These are phyloP conservation scores for Pseudomicrostroma phylloplanum DNA, from an alignment of 1,284 basidiomycete species.

Conservation along the genomic window DNA sequence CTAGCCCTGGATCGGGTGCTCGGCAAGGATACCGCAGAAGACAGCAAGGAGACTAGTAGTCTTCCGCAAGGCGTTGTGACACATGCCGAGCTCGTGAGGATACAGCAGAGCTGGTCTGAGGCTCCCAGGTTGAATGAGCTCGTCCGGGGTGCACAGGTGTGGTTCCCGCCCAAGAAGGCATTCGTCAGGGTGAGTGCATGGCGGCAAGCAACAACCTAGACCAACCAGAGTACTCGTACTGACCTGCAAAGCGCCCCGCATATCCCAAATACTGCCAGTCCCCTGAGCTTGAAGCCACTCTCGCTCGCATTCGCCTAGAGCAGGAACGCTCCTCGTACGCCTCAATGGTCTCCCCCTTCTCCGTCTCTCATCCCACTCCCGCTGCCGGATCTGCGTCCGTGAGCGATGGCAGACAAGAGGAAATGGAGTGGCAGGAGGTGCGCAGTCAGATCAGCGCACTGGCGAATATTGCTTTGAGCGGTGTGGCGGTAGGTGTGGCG, in stretches of 20 bases:
- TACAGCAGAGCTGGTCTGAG: not conserved
- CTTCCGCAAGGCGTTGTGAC: not conserved
- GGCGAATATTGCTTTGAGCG: not conserved
- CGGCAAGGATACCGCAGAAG: too few relatives aligned
- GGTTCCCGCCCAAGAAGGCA: not conserved
- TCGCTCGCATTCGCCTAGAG: constrained; percentile 1
- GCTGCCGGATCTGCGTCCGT: not conserved
- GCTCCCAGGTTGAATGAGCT: not conserved
- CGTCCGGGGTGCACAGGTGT: not conserved
- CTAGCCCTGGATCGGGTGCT: too few relatives aligned
- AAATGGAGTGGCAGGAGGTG: not conserved
- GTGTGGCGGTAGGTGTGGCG: not conserved
- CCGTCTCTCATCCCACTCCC: not conserved
- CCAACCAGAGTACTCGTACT: too few relatives aligned
- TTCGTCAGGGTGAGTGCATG: not conserved
- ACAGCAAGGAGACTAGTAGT: too few relatives aligned
- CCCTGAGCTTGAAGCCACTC: not conserved
- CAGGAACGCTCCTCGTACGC: not conserved
- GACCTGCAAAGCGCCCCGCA: too few relatives aligned
- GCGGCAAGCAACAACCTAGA: too few relatives aligned
- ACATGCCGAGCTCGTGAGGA: not conserved
- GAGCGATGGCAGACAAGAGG: not conserved
- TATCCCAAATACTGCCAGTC: not conserved
- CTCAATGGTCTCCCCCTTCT: not conserved
- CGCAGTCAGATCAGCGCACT: not conserved